phyloP scores from a whole-genome alignment of 768 basidiomycete species.

The Fomitopsis serialis region DNA sequence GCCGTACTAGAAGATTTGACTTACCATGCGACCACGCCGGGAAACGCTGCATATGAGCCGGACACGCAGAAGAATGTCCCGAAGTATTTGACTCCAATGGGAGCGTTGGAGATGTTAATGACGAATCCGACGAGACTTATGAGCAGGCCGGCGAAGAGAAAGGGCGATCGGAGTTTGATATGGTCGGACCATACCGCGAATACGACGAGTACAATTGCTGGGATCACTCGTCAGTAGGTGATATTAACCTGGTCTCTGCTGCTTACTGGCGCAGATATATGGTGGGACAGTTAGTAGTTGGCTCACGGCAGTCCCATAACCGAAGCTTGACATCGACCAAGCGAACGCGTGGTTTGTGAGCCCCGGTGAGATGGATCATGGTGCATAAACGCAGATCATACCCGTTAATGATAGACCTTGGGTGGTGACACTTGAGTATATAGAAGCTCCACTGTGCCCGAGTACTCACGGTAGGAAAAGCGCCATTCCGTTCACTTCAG shows the following conservation, averaged over 20 bases:
- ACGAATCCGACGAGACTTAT: slow-evolving; percentile 53
- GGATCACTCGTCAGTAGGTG: background rate
- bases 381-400: slow-evolving; percentile 10
- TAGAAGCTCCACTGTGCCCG: background rate
- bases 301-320: slow-evolving; percentile 47
- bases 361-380: too few relatives aligned
- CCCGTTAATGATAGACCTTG: slow-evolving; percentile 55
- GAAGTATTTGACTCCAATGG: slow-evolving; percentile 59
- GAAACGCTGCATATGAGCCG: slow-evolving; percentile 57
- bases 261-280: slow-evolving; percentile 57
- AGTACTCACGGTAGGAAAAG: slow-evolving; percentile 60
- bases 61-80: slow-evolving; percentile 65
- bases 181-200: slow-evolving; percentile 58
- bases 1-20: background rate
- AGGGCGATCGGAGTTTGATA: slow-evolving; percentile 46
- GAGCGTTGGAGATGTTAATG: slow-evolving; percentile 53
- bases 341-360: too few relatives aligned
- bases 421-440: background rate
- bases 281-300: slow-evolving; percentile 66
- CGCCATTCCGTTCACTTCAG: slow-evolving; percentile 61
- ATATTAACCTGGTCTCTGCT: background rate
- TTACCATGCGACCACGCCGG: slow-evolving; percentile 55
- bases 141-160: slow-evolving; percentile 47
- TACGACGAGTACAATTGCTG: slow-evolving; percentile 45
- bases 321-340: too few relatives aligned